phyloP scores from a whole-genome alignment of 495 filamentous ascomycete genomes.

The Pyrenula aspistea region DNA sequence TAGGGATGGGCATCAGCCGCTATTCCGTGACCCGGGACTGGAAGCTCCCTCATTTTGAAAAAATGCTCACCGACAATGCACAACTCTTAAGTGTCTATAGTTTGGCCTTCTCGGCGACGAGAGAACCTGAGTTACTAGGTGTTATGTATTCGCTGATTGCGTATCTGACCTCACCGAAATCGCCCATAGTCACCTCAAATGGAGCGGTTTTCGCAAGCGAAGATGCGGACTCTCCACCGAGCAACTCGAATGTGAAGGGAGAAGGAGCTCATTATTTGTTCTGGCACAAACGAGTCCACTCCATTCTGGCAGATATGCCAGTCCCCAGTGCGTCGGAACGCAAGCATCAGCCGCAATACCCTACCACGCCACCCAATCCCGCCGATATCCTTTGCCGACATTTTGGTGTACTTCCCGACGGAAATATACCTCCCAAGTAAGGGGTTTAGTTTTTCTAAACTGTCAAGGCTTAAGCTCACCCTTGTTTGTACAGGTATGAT shows the following conservation, averaged over 20 bases:
- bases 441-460: too few relatives aligned
- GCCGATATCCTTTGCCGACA: conserved; percentile 61
- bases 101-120: conserved; percentile 70
- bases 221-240: conserved; percentile 80
- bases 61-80: conserved; percentile 94
- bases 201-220: conserved; percentile 86
- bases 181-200: conserved; percentile 46
- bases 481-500: too few relatives aligned
- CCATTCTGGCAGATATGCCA: conserved; percentile 55
- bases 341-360: background rate
- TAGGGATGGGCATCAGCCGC: conserved; percentile 81
- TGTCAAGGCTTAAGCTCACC: too few relatives aligned
- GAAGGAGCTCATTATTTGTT: conserved; percentile 95
- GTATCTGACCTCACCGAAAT: conserved; percentile 54
- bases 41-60: conserved; percentile 92
- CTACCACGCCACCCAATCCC: background rate
- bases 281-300: conserved; percentile 78
- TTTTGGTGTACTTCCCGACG: conserved; percentile 76
- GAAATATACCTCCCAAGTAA: conserved; percentile 74
- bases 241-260: conserved; percentile 66
- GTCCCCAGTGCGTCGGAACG: background rate
- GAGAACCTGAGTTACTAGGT: conserved; percentile 60
- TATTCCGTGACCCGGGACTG: conserved; percentile 88
- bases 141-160: conserved; percentile 73
- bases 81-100: conserved; percentile 78